These are phyloP conservation scores for Aspergillus steynii DNA, from an alignment of 495 filamentous ascomycete species.

Conservation along the genomic window DNA sequence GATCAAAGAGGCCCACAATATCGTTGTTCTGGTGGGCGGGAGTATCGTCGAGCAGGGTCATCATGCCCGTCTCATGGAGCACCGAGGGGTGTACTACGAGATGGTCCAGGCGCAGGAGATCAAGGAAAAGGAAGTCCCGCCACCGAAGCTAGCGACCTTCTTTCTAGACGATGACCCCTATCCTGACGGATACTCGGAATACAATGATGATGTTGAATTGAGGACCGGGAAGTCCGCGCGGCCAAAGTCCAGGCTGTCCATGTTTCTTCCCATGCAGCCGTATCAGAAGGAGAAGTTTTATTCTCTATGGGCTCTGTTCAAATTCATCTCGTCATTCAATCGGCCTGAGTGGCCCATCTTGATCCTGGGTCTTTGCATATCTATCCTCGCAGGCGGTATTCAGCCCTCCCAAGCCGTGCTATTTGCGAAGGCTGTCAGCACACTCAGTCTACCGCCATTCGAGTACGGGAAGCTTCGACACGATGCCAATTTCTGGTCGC, in stretches of 20 bases:
- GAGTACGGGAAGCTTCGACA: slow-evolving; percentile 55
- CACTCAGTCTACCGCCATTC: slow-evolving; percentile 54
- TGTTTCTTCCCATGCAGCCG: slow-evolving; percentile 3
- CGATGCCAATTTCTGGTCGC: slow-evolving; percentile 82
- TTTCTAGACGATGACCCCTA: slow-evolving; percentile 18
- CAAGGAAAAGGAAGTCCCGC: slow-evolving; percentile 44
- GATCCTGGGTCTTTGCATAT: slow-evolving; percentile 73
- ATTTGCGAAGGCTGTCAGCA: slow-evolving; percentile 81
- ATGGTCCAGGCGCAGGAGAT: slow-evolving; percentile 81
- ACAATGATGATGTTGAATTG: slow-evolving; percentile 19
- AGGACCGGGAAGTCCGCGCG: slow-evolving; percentile 1
- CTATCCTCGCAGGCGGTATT: slow-evolving; percentile 77
- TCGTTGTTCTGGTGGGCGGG: slow-evolving; percentile 86
- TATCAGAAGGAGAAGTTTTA: slow-evolving; percentile 51
- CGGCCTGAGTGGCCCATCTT: slow-evolving; percentile 69
- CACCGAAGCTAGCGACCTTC: slow-evolving; percentile 6
- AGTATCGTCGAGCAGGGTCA: slow-evolving; percentile 87
- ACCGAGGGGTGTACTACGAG: slow-evolving; percentile 64
- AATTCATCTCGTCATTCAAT: slow-evolving; percentile 83
- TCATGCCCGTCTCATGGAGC: slow-evolving; percentile 67
- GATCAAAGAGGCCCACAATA: slow-evolving; percentile 91
- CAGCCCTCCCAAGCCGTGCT: slow-evolving; percentile 90
- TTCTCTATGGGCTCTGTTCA: slow-evolving; percentile 77
- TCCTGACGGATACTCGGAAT: slow-evolving; percentile 9
- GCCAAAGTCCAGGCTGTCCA: slow-evolving; percentile 5